A percentile compares a stretch with the other conserved stretches of the same genome.
These are phyloP conservation scores for Epichloe baconii DNA, from an alignment of 2,329 filamentous ascomycete species.

Conservation along the genomic window DNA sequence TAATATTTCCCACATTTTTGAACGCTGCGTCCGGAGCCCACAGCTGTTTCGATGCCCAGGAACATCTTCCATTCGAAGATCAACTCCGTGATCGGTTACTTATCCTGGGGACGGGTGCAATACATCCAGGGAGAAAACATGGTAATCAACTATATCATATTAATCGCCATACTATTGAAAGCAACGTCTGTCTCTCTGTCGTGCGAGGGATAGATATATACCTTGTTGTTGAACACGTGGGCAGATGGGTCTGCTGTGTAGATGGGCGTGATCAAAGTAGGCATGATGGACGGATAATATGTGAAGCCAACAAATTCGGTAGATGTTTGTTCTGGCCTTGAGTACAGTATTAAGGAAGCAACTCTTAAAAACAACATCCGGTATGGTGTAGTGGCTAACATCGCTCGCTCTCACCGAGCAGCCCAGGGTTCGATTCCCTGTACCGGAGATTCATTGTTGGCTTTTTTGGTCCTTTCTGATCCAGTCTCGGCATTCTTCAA, in stretches of 20 bases:
- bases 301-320: slow-evolving; percentile 11
- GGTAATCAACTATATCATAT: slow-evolving; percentile 62
- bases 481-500: background rate
- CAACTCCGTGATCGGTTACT: slow-evolving; percentile 62
- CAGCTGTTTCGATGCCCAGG: slow-evolving; percentile 64
- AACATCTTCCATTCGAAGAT: slow-evolving; percentile 49
- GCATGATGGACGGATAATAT: slow-evolving; percentile 24
- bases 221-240: slow-evolving; percentile 61
- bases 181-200: slow-evolving; percentile 61
- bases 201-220: slow-evolving; percentile 80
- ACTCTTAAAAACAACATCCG: slow-evolving; percentile 9
- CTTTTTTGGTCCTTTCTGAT: background rate
- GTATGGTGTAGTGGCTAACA: slow-evolving; percentile 25
- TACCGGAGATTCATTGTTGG: slow-evolving; percentile 15
- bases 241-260: slow-evolving; percentile 74
- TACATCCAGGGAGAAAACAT: slow-evolving; percentile 50
- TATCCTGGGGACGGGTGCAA: slow-evolving; percentile 38
- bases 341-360: rapidly evolving
- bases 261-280: slow-evolving; percentile 50
- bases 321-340: background rate
- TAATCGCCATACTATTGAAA: slow-evolving; percentile 76
- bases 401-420: slow-evolving; percentile 25
- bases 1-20: slow-evolving; percentile 58
- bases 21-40: slow-evolving; percentile 67
- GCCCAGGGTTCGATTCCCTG: slow-evolving; percentile 24